These are phyloP conservation scores for Russula emetica DNA, from an alignment of 768 basidiomycete species.

Conservation along the genomic window DNA sequence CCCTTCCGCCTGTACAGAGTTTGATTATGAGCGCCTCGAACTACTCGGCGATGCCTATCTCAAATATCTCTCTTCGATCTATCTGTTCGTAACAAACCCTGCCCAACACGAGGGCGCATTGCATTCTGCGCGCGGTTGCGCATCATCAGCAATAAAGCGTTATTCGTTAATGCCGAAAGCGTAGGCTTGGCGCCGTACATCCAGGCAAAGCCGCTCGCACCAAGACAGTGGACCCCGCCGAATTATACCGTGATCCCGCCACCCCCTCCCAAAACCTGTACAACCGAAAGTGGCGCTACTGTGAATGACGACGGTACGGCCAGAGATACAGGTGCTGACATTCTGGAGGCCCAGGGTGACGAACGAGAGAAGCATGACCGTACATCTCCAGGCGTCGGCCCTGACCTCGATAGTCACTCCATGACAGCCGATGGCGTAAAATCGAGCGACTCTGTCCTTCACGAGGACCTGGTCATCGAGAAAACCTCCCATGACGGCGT, in stretches of 20 bases:
- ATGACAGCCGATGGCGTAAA: background rate
- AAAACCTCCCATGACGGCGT: background rate
- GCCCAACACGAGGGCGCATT: slow-evolving; percentile 60
- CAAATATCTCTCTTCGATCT: slow-evolving; percentile 71
- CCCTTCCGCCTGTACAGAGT: slow-evolving; percentile 63
- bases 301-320: background rate
- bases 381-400: background rate
- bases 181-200: slow-evolving; percentile 68
- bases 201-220: slow-evolving; percentile 63
- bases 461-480: background rate
- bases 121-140: slow-evolving; percentile 60
- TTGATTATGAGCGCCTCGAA: slow-evolving; percentile 82
- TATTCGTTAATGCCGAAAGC: slow-evolving; percentile 52
- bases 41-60: slow-evolving; percentile 81
- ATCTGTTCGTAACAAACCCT: slow-evolving; percentile 69
- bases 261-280: slow-evolving; percentile 4
- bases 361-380: slow-evolving; percentile 4
- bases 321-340: background rate
- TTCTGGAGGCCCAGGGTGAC: background rate
- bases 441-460: background rate
- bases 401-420: background rate
- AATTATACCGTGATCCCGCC: slow-evolving; percentile 36
- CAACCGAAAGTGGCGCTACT: background rate
- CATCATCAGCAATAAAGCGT: slow-evolving; percentile 69
- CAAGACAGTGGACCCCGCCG: slow-evolving; percentile 63